A percentile compares a stretch with the other conserved stretches of the same genome.
Evolutionary conservation across 2,329 filamentous ascomycete genomes (phyloP).

Genomic region (Chaetomiaceae sp.): DNA sequence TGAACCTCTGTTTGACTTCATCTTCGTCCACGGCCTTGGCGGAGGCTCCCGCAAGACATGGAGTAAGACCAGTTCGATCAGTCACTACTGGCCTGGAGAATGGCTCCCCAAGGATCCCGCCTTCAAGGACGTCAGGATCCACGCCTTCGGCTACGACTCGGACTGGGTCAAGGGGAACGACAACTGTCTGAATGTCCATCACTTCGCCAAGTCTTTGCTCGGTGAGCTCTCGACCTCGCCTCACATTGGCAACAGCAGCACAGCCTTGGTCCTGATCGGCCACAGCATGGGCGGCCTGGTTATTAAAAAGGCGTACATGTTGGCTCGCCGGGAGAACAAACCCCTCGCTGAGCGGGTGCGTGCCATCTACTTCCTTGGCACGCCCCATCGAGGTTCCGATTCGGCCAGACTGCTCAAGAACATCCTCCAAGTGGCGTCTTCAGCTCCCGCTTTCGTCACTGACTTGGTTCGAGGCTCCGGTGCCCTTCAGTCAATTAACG

Average conservation of each 20-base stretch:
- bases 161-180: background rate
- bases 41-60: background rate
- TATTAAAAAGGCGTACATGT: slow-evolving; percentile 32
- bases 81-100: background rate
- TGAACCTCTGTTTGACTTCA: background rate
- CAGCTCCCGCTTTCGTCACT: slow-evolving; percentile 22
- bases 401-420: slow-evolving; percentile 27
- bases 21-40: slow-evolving; percentile 2
- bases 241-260: background rate
- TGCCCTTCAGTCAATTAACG: slow-evolving; percentile 27
- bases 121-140: background rate
- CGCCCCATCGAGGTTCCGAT: slow-evolving; percentile 32
- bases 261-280: slow-evolving; percentile 21
- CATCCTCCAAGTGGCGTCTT: slow-evolving; percentile 22
- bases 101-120: background rate
- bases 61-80: background rate
- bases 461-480: slow-evolving; percentile 24
- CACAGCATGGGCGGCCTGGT: slow-evolving; percentile 36
- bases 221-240: background rate
- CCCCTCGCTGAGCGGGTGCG: slow-evolving; percentile 23
- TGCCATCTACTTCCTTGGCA: slow-evolving; percentile 31
- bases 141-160: background rate
- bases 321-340: slow-evolving; percentile 24
- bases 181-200: background rate
- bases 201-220: background rate